Base-by-base conservation (phyloP, 2,329 filamentous ascomycete genomes). In the Fusarium chaquense region DNA sequence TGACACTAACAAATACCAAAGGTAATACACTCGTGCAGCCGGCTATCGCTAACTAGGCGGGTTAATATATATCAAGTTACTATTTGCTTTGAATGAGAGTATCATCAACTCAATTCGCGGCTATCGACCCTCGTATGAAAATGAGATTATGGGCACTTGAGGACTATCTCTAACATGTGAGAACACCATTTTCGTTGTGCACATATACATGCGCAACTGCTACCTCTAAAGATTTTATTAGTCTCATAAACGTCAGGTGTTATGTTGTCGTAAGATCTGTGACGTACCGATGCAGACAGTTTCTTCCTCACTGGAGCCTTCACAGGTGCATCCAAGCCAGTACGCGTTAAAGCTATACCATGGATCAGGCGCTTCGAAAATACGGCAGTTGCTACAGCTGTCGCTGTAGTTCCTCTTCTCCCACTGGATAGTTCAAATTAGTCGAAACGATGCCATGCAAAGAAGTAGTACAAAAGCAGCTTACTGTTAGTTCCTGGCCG, bases 131-230 rank as follows among this genome's bases (percentile, higher is more conserved):
- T 40, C 2, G 32, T 6, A 10, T 16, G 32, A 40, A 8, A 22
- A 9, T 4, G 20, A 13, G 13, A 1, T 16, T 6, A 9, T 5
- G 12, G 6, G 15, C 8, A 6, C 2, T 18, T 4, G 6, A 3
- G 2, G 9, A 18, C 22, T 10, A 38, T 18, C 15, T 2, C 18
- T 3, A 51, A 10, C 47, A 51, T 3, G 5, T 28, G 15, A 52
- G 49, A 2, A 41, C 49, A 18, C 62, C 62, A 16, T 46, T 16
- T 5, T 65, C 49, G 1, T 65, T 65, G 2, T 46, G 28, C 5
- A 65, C 60, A 41, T 65, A 65, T 6, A 49, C 51, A 3, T 65
- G 62, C 0, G 62, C 62, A 13, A 30, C n/a, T 0, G 45, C 62
- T 0, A 26, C 38, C 20, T 65, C 62, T 64, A n/a, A 9, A 5